Base-by-base conservation (phyloP, 495 filamentous ascomycete genomes). In the Coniosporium apollinis region DNA sequence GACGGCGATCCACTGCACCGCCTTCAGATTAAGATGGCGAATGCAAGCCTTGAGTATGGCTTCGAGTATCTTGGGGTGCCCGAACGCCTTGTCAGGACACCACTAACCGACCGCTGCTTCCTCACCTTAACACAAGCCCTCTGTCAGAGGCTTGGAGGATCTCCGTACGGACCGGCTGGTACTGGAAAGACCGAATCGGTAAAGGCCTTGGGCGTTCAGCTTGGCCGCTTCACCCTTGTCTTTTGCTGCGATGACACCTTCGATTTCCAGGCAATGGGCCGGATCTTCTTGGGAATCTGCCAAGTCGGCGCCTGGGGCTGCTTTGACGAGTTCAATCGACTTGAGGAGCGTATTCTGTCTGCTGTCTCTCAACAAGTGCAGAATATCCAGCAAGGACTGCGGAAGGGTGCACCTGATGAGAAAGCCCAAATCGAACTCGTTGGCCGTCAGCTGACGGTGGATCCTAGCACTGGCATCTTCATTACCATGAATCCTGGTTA, bases 401-500 rank as follows among this genome's bases (percentile, higher is more conserved):
- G 80, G 51, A 81, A 81, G 51, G 74, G 73, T 19, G 74, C 66
- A 22, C 72, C 78, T 16, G 79, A 91, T 43, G 70, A 74, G 3
- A 81, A 81, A 47, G 60, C 82, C 5, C 75, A 93, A 48, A 94
- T 96, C 49, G 89, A 99, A 51, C 62, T 99, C 9, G 80, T 93
- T 28, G 86, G 91, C 29, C 75, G 91, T 38, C 79, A 82, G 38
- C 68, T 99, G 19, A 65, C 62, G 22, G 86, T 99, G 42, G 86
- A 93, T 50, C 64, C 69, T 30, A 89, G 92, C 49, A 96, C 89
- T 30, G 87, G 87, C 47, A 92, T 99, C 52, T 99, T 99, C 64
- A 96, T 99, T 57, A 99, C 89, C 21, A 99, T 99, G 89, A 99
- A 99, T 60, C 89, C 89, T 46, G 89, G 89, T 15, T 99, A 99